These are phyloP conservation scores for Tephrocybe sp. DNA, from an alignment of 768 basidiomycete species.

Conservation along the genomic window DNA sequence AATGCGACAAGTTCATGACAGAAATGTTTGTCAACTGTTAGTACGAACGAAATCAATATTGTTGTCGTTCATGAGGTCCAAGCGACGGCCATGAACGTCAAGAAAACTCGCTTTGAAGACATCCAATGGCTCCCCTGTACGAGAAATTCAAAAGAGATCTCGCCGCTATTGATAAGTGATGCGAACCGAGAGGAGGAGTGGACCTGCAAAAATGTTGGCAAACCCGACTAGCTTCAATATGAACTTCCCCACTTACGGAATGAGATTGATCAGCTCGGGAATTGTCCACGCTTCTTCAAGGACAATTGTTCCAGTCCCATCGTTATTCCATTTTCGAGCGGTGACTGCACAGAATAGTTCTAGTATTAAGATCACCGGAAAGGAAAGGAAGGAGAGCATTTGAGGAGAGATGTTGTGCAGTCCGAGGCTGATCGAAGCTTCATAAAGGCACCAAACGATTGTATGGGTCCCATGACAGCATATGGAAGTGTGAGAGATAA, in stretches of 20 bases:
- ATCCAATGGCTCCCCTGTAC: slow-evolving; percentile 27
- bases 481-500: too few relatives aligned
- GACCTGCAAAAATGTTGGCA: slow-evolving; percentile 3
- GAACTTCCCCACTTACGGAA: slow-evolving; percentile 19
- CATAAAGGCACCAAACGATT: too few relatives aligned
- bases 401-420: too few relatives aligned
- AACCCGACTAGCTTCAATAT: not conserved
- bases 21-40: not conserved
- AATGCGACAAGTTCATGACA: too few relatives aligned
- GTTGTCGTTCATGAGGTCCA: slow-evolving; percentile 35
- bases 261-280: slow-evolving; percentile 27
- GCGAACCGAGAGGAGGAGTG: slow-evolving; percentile 23
- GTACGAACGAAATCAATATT: slow-evolving; percentile 35
- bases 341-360: not conserved
- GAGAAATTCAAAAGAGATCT: not conserved
- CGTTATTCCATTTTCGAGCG: slow-evolving; percentile 26
- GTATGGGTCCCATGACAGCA: too few relatives aligned
- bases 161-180: not conserved
- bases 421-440: too few relatives aligned
- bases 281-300: slow-evolving; percentile 42
- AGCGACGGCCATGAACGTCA: slow-evolving; percentile 38
- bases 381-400: not conserved
- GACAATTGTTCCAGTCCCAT: slow-evolving; percentile 35
- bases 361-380: not conserved
- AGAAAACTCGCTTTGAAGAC: slow-evolving; percentile 33